Evolutionary conservation across 805 yeast species (phyloP), one percentile per base, ranked within the genome.

Genomic region (Metschnikowia anglica): DNA sequence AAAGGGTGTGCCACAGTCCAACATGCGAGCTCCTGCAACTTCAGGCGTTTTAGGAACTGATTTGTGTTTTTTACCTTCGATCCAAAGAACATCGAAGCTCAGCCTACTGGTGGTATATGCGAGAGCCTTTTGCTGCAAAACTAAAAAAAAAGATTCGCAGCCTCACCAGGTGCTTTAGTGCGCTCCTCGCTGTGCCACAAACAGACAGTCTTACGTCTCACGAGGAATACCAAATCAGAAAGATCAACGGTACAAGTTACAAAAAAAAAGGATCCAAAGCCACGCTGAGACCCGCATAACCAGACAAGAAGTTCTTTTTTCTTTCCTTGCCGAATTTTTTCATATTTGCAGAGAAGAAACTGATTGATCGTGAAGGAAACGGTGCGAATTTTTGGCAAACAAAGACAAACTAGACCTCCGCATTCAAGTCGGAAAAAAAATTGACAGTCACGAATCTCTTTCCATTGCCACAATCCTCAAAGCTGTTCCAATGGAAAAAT

Each of bases 401-500:
- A 32, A 19, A 32, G 25, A 19, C 23, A 29, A 23, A 23, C 26
- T 23, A 23, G 15, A 28, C 8, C 11, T 5, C 31, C 21, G 26
- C 28, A 29, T 27, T 18, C 13, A 23, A 35, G 25, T 16, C 23
- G n/a, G n/a, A n/a, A n/a, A 15, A 10, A 25, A 32, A n/a, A 32
- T 32, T 19, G 35, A 20, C 25, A 16, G n/a, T 32, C 19, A 4
- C 5, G 16, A 5, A 16, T 18, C 25, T 19, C 13, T 7, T 21
- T 13, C 18, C 7, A 24, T 15, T 21, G 18, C 28, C 15, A 21
- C 15, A 26, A 15, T 15, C 28, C 28, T 8, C 20, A 35, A 17
- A 19, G 16, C 16, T 15, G 16, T 26, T 9, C 29, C 9, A 11
- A 34, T 31, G 43, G 46, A 38, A 15, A 43, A 36, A n/a, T 26